These are phyloP conservation scores for Cardiospermum halicacabum DNA, from an alignment of 345 rosid species.

Conservation along the genomic window DNA sequence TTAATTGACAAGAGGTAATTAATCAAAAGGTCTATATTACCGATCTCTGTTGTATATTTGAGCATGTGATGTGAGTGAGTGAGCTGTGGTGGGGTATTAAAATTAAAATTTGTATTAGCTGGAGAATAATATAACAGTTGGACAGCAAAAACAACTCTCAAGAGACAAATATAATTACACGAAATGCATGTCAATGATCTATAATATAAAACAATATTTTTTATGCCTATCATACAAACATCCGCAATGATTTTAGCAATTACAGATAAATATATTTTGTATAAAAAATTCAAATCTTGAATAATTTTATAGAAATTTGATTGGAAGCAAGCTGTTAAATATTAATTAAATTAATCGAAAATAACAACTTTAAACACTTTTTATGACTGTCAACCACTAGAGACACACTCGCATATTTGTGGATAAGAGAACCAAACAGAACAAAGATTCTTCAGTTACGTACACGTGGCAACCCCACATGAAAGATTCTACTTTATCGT, in stretches of 20 bases:
- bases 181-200: neutral
- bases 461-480: constrained; percentile 11
- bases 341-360: constrained; percentile 4
- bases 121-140: neutral
- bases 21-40: neutral
- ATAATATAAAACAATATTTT: neutral
- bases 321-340: constrained; percentile 15
- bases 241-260: neutral
- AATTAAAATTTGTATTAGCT: neutral
- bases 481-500: neutral
- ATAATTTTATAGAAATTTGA: too few relatives aligned
- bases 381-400: constrained; percentile 16
- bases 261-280: too few relatives aligned
- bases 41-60: neutral
- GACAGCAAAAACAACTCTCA: neutral
- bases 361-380: too few relatives aligned
- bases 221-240: neutral
- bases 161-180: neutral
- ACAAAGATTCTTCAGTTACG: constrained; percentile 21
- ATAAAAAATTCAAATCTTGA: too few relatives aligned
- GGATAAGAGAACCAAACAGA: constrained; percentile 4
- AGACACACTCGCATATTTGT: neutral
- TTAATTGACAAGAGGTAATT: constrained; percentile 10
- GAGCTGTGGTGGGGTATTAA: constrained; percentile 20
- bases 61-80: too few relatives aligned